A percentile compares a stretch with the other conserved stretches of the same genome.
phyloP scores from a whole-genome alignment of 306 rosid species.

The Rubus idaeus region DNA sequence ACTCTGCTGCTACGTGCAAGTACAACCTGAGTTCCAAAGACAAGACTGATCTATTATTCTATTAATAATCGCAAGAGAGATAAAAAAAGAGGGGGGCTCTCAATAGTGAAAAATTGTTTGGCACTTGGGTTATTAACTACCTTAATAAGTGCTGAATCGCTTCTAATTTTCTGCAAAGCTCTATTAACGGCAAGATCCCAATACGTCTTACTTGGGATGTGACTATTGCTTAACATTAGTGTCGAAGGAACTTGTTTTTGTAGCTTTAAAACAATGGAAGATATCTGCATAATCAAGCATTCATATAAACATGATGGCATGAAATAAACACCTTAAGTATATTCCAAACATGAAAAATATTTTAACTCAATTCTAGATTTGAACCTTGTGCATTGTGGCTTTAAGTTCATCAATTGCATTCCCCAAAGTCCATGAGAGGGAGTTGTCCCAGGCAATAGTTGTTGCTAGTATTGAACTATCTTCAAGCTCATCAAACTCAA shows the following conservation, averaged over 20 bases:
- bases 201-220: slow-evolving; percentile 54
- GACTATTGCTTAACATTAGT: slow-evolving; percentile 56
- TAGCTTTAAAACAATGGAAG: slow-evolving; percentile 54
- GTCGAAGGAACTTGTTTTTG: slow-evolving; percentile 56
- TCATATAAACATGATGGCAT: not conserved
- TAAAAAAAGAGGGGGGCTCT: not conserved
- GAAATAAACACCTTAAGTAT: not conserved
- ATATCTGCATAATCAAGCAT: slow-evolving; percentile 51
- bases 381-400: slow-evolving; percentile 66
- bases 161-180: slow-evolving; percentile 67
- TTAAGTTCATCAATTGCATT: slow-evolving; percentile 63
- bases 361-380: slow-evolving; percentile 1
- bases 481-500: slow-evolving; percentile 91
- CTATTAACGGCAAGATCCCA: slow-evolving; percentile 76
- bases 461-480: slow-evolving; percentile 74
- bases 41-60: slow-evolving; percentile 2
- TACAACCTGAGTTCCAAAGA: slow-evolving; percentile 66
- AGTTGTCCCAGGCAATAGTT: slow-evolving; percentile 86
- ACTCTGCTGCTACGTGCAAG: slow-evolving; percentile 91
- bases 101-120: slow-evolving; percentile 13
- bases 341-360: not conserved
- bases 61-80: not conserved
- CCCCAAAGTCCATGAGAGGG: slow-evolving; percentile 71
- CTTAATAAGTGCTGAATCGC: slow-evolving; percentile 61
- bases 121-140: slow-evolving; percentile 28